Evolutionary conservation across 2,329 filamentous ascomycete species (phyloP), one percentile per base, ranked within the genome.

Genomic region (Penicillium sp.): DNA sequence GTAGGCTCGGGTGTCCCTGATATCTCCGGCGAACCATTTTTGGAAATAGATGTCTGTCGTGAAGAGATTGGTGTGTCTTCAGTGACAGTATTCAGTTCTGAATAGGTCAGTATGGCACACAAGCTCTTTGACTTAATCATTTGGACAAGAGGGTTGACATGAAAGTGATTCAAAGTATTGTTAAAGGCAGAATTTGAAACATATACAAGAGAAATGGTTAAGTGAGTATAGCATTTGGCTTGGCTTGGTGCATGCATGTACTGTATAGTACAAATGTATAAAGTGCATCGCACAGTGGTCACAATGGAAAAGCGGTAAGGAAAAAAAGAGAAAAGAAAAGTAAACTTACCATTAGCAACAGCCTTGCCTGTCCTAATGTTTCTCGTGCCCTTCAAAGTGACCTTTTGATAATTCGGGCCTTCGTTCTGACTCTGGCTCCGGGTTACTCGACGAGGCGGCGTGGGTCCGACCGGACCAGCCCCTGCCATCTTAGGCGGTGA

Each of bases 401-500:
- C 16, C 4, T 26, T 14, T 45, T 39, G 24, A 42, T 50, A 42
- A 24, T 35, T 37, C 55, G 58, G 21, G 45, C 56, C 76, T 78
- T 31, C 29, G 10, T 29, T 29, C 27, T 33, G 31, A 13, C 10
- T 14, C 52, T 68, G 70, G 52, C 76, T 78, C 52, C 76, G 68
- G 7, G 75, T 76, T 22, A 70, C 61, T 49, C 76, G 59, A 44
- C 24, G 48, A 46, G 37, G 45, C 26, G 56, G 53, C 14, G 46
- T 51, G 39, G 50, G 31, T 19, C 14, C 19, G 24, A 45, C 31
- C 31, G 31, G 13, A 33, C 31, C 31, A 33, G 31, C 13, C 31
- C 31, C 29, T 24, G 39, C 52, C 10, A 35, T 42, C 39, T 45
- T 43, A 24, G 59, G 59, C 61, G 57, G 59, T 59, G 53, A 35